Evolutionary conservation across 176 grass and related monocot species (phyloP), one percentile per base, ranked within the genome.

Genomic region (Canna indica): DNA sequence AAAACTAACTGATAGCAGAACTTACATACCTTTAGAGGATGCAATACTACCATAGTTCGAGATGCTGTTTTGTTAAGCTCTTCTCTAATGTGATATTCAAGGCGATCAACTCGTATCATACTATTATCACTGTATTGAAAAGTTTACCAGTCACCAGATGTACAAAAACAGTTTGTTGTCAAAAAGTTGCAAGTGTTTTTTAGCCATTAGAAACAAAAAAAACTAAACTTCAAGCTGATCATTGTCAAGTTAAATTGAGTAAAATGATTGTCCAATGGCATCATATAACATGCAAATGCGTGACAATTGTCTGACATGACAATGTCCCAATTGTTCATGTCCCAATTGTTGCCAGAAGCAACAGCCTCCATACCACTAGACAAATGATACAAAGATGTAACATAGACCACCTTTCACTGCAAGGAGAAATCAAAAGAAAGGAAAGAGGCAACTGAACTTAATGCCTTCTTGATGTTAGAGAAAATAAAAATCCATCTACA

Each of bases 61-160:
- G 80, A 64, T 61, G 89, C 84, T 39, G 84, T 90, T 85, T 87
- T 92, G 70, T 99, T 99, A 28, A 99, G 84, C 76, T 99, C 94
- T 83, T 99, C 94, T 53, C 94, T 82, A 72, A 99, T 93, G 74
- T 92, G 86, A 77, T 99, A 84, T 77, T 99, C 94, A 31, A 99
- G 89, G 71, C 88, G 86, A 68, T 99, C 89, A 71, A 80, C 79
- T 3, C 86, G 81, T 76, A 99, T 92, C 81, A 93, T 73, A 80
- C 94, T 99, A 67, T 99, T 99, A 71, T 99, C 94, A 84, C 94
- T 99, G 94, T 76, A 81, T 38, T 47, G 18, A 76, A 85, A 72
- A 41, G 80, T 57, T 57, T 8, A n/a, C 20, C 26, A 69, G 50
- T 18, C 24, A 69, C 75, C 33, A 58, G 2, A 36, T 28, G 18